phyloP scores from a whole-genome alignment of 2,329 filamentous ascomycete genomes.

The Scytalidium lignicola region DNA sequence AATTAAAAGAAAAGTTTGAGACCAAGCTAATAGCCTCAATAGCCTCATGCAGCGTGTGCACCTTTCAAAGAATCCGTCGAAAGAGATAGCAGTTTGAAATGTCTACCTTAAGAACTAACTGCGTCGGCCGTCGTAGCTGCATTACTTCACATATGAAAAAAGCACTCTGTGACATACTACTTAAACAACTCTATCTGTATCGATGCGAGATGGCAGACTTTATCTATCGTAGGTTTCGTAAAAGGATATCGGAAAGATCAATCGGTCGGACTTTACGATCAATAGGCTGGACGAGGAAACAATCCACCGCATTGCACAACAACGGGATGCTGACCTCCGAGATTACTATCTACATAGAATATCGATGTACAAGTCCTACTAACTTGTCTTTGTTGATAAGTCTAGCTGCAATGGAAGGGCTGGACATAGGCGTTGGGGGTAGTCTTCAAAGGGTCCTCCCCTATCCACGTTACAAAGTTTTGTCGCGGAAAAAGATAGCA shows the following conservation, averaged over 20 bases:
- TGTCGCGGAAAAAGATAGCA: conserved; percentile 19
- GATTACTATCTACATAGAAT: conserved; percentile 31
- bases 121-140: conserved; percentile 9
- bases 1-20: conserved; percentile 13
- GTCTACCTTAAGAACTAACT: conserved; percentile 4
- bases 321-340: conserved; percentile 29
- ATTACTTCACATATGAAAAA: conserved; percentile 21
- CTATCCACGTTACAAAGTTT: conserved; percentile 20
- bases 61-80: conserved; percentile 5
- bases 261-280: too few species aligned
- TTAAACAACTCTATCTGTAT: conserved; percentile 26
- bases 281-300: conserved; percentile 26
- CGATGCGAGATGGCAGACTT: conserved; percentile 26
- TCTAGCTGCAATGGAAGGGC: conserved; percentile 32
- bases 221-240: conserved; percentile 15
- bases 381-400: conserved; percentile 32
- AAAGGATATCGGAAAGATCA: conserved; percentile 8
- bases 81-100: not conserved
- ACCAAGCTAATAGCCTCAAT: conserved; percentile 16
- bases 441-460: conserved; percentile 28
- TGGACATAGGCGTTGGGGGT: conserved; percentile 30
- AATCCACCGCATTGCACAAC: conserved; percentile 23
- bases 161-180: conserved; percentile 21
- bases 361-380: conserved; percentile 27
- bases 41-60: conserved; percentile 7